Conservation (phyloP, 768 basidiomycete genomes). For the Naganishia randhawae region DNA sequence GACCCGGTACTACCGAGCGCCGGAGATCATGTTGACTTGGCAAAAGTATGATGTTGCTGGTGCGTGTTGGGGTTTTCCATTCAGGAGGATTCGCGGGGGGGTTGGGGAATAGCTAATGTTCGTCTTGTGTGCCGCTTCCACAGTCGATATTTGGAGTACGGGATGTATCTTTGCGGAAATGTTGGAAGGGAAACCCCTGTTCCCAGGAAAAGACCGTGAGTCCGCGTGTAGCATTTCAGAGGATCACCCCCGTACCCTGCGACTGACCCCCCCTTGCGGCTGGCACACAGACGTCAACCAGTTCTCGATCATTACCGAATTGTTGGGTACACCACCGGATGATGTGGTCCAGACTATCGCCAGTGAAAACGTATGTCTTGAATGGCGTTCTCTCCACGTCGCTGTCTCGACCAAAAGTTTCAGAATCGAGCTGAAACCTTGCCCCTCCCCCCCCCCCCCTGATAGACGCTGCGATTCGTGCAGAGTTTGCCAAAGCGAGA, state of each 20-base stretch:
- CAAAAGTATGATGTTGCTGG: constrained; percentile 97
- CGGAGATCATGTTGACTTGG: constrained; percentile 99
- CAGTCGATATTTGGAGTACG: constrained; percentile 96
- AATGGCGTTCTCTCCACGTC: too few species aligned
- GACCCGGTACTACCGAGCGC: constrained; percentile 96
- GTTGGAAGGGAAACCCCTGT: constrained; percentile 96
- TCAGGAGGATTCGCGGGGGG: too few species aligned
- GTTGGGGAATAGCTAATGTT: too few species aligned
- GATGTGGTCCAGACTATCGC: constrained; percentile 99
- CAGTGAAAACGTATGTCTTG: constrained; percentile 80
- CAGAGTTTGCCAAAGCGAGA: constrained; percentile 94
- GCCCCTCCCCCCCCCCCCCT: too few species aligned
- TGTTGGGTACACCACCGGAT: constrained; percentile 96
- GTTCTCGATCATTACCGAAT: constrained; percentile 98
- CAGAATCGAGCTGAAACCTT: too few species aligned
- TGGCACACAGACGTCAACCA: constrained; percentile 84
- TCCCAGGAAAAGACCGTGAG: constrained; percentile 99
- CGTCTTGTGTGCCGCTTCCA: background rate
- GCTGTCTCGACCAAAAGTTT: too few species aligned
- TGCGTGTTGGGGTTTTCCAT: too few species aligned
- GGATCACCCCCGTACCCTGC: background rate
- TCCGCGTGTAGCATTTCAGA: constrained; percentile 35
- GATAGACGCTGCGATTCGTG: constrained; percentile 96
- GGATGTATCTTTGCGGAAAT: constrained; percentile 99
- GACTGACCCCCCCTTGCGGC: background rate